These are phyloP conservation scores for Fusarium pilosicola DNA, from an alignment of 2,329 filamentous ascomycete species.

Conservation along the genomic window DNA sequence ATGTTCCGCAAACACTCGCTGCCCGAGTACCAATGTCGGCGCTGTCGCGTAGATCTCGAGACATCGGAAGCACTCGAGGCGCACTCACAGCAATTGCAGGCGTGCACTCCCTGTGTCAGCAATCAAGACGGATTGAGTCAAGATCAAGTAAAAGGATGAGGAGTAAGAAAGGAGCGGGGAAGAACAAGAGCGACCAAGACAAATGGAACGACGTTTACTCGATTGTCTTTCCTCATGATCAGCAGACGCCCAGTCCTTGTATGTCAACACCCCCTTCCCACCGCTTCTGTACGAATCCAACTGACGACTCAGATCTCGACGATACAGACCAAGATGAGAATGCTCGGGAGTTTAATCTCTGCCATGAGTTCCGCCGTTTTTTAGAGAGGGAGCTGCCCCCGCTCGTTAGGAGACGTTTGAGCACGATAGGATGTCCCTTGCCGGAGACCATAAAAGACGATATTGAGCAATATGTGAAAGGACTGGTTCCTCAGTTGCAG, in stretches of 20 bases:
- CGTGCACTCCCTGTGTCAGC: background rate
- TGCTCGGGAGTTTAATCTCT: background rate
- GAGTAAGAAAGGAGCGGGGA: background rate
- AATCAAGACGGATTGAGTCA: background rate
- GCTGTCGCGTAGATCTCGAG: background rate
- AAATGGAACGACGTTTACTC: background rate
- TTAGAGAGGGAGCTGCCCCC: fast-evolving
- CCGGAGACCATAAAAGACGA: background rate
- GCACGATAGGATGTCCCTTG: fast-evolving
- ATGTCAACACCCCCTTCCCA: background rate
- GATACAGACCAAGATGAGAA: fast-evolving
- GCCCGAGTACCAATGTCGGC: background rate
- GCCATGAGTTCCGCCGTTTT: background rate
- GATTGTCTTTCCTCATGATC: fast-evolving
- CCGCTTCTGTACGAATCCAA: background rate
- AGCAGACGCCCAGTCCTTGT: background rate
- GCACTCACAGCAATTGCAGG: fast-evolving
- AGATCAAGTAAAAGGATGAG: fast-evolving
- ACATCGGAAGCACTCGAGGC: fast-evolving
- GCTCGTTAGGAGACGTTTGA: background rate
- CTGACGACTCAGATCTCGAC: background rate
- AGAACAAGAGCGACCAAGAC: fast-evolving
- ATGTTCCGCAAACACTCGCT: fast-evolving
- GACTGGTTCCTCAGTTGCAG: fast-evolving
- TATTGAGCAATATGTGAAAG: background rate